Base-by-base conservation (phyloP, 495 filamentous ascomycete genomes). In the Evansstolkia leycettana region DNA sequence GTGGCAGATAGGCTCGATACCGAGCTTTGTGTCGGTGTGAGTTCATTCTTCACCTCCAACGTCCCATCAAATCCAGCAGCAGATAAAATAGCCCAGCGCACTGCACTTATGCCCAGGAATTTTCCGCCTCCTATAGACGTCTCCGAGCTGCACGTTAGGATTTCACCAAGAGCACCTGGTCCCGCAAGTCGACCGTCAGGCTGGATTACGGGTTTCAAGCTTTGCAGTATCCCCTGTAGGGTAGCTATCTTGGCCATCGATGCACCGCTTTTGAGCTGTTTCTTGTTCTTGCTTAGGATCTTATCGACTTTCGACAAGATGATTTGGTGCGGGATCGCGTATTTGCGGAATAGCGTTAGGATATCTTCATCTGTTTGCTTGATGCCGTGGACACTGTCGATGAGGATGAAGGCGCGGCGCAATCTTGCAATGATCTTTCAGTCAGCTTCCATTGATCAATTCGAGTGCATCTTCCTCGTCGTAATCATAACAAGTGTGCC, bases 251-350 rank as follows among this genome's bases (percentile, higher is more conserved):
- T 49, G 10, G 47, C 39, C 12, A 47, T 31, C 3, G 56, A 52
- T 0, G 51, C 52, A 2, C 51, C 55, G 5, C 45, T 47, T 27
- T 58, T 56, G 18, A 48, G 24, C 28, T 59, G 50, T 27, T 46
- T 56, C 29, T 46, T 48, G 10, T 50, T 55, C 29, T 52, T 59
- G 12, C 46, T 38, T 4, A 72, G 50, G 14, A 73, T 30, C 24
- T 65, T 62, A 51, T 98, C 90, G 5, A 78, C 75, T 55, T 96
- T 96, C 2, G 83, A 82, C 3, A 98, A 54, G 28, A 96, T 65
- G 10, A 96, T 69, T 43, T 88, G 76, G 42, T 84, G 86, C 10
- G 73, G 71, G 9, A 90, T 72, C 7, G 63, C 69, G 4, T 64
- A 59, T 33, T 72, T 48, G 23, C 78, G 65, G 36, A 96, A 69